phyloP scores from a whole-genome alignment of 2,329 filamentous ascomycete species.

The Alternaria arborescens region DNA sequence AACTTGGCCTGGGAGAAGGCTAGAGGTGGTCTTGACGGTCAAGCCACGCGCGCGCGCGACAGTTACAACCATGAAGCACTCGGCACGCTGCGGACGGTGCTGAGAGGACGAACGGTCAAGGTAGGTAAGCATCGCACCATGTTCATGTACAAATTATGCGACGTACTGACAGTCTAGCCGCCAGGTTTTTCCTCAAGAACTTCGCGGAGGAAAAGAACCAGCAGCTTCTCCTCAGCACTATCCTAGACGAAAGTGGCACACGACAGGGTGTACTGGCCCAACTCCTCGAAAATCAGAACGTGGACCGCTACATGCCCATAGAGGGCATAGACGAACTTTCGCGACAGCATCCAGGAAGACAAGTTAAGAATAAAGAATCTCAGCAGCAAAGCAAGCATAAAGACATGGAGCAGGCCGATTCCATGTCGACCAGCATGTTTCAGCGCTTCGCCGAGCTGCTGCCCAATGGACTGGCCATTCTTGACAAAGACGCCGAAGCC shows the following conservation, averaged over 20 bases:
- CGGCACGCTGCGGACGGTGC: conserved; percentile 43
- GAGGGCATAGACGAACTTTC: conserved; percentile 35
- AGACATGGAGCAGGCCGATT: conserved; percentile 28
- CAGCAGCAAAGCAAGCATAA: conserved; percentile 15
- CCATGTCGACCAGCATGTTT: conserved; percentile 55
- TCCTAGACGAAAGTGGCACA: conserved; percentile 41
- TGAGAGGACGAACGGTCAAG: conserved; percentile 50
- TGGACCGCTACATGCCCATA: conserved; percentile 37
- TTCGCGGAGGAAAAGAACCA: conserved; percentile 22
- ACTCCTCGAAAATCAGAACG: conserved; percentile 30
- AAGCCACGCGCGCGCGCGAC: conserved; percentile 47
- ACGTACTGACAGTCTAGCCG: conserved; percentile 30
- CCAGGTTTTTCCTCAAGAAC: conserved; percentile 37
- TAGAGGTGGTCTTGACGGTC: conserved; percentile 43
- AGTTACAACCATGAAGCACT: conserved; percentile 47
- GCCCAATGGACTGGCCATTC: conserved; percentile 57
- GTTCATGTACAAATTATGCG: background rate
- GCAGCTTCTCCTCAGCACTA: conserved; percentile 43
- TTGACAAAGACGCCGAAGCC: conserved; percentile 55
- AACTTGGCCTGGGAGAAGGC: conserved; percentile 54
- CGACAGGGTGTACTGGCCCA: conserved; percentile 47
- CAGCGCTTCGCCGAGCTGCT: conserved; percentile 57
- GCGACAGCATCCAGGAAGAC: conserved; percentile 17
- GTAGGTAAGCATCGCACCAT: conserved; percentile 43
- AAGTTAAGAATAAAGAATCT: conserved; percentile 17